Base-by-base conservation (phyloP, 805 yeast species). In the Candida silvicultrix region DNA sequence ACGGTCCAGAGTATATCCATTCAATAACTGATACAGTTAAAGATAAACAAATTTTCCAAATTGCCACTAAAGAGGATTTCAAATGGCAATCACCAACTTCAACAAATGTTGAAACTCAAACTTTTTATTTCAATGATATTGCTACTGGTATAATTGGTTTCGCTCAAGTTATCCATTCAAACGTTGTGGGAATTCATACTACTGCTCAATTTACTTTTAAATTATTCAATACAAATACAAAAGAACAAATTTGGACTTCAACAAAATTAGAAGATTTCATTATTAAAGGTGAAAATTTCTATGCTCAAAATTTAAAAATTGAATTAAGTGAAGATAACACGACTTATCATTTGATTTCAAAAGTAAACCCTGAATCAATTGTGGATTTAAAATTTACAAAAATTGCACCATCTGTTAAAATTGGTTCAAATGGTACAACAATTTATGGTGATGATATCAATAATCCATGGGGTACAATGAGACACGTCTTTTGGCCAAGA, bases 401-500 rank as follows among this genome's bases (percentile, higher is more conserved):
- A 53, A 61, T 77, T 44, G 83, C 83, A 14, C 85, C 87, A 14
- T 95, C 96, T 41, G 84, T 90, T 56, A 88, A 89, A 67, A 85
- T 92, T 56, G 99, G 98, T 58, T 74, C 77, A 43, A 88, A 90
- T 62, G 98, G 98, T 53, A 69, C 77, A 41, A 85, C 97, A 14
- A 74, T 76, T 53, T 94, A 89, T 63, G 99, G 99, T 52, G 88
- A 88, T 38, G 89, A 90, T 60, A 58, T 75, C 15, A 75, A 73
- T 34, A 80, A 85, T 50, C 98, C 98, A 31, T 94, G 99, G 99
- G 99, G 99, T 15, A 74, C 85, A 9, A 90, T 94, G 96, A 81
- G 97, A 66, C 99, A 94, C 62, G 69, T 81, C 8, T 94, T 94
- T 68, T 94, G 98, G 98, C 99, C 99, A 51, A 78, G 98, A 65